These are phyloP conservation scores for Hibiscus mutabilis DNA, from an alignment of 345 rosid species.

Conservation along the genomic window DNA sequence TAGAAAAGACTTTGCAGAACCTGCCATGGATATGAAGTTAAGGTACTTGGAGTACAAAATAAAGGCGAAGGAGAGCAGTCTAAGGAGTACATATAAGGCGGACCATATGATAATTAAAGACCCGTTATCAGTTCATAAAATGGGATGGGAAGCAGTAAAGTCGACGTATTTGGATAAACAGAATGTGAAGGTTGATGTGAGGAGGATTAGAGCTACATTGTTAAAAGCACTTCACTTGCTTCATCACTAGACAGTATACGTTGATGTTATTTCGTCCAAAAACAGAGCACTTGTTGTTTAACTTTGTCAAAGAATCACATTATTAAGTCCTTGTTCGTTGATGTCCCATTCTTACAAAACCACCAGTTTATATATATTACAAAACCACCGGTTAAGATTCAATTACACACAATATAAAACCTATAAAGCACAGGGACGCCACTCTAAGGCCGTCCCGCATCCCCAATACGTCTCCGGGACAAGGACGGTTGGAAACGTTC, in stretches of 20 bases:
- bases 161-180: constrained; percentile 60
- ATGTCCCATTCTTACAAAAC: too few relatives aligned
- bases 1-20: constrained; percentile 37
- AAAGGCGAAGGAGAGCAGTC: constrained; percentile 47
- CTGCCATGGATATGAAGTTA: constrained; percentile 54
- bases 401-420: too few relatives aligned
- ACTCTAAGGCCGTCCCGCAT: too few relatives aligned
- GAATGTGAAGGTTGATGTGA: constrained; percentile 58
- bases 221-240: constrained; percentile 54
- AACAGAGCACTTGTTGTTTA: neutral
- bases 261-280: neutral
- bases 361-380: too few relatives aligned
- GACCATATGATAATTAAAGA: constrained; percentile 49
- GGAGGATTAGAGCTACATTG: constrained; percentile 56
- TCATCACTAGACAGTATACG: constrained; percentile 14
- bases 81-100: constrained; percentile 33
- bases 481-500: too few relatives aligned
- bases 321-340: neutral
- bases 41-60: constrained; percentile 65
- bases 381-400: too few relatives aligned
- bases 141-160: constrained; percentile 52
- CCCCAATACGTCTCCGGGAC: too few relatives aligned
- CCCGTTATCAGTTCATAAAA: constrained; percentile 38
- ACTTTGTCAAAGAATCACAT: neutral
- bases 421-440: too few relatives aligned